Evolutionary conservation across 2,329 filamentous ascomycete genomes (phyloP), one percentile per base, ranked within the genome.

Genomic region (Aquanectria penicillioides): DNA sequence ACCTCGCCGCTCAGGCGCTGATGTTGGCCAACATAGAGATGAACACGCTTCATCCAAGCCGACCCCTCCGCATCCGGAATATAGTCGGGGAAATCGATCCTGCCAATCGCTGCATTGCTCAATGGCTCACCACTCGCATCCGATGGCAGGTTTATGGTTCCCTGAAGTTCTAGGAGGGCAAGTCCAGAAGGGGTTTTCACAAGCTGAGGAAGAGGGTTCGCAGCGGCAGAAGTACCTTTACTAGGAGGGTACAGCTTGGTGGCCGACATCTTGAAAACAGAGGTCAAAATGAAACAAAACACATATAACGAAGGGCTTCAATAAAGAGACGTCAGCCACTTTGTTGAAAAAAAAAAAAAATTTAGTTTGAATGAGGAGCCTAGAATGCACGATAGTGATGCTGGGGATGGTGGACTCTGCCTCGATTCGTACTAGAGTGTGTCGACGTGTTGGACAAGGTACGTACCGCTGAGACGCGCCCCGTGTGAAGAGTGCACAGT

Each of bases 81-180:
- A 73, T 94, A 92, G 67, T 92, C 84, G 2, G 93, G 93, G 69
- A 97, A 97, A 26, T 90, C 84, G 25, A 97, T 82, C 54, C 86
- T 88, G 26, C 93, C 93, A 63, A 97, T 82, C 17, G 75, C 69
- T 3, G 72, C 60, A 15, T 73, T 71, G 6, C 62, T 59, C 29
- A 76, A 61, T 5, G 71, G 44, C 18, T 72, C 62, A 22, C 74
- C 64, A 48, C 78, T 67, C 9, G 67, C 62, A 20, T 76, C 70
- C 2, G 77, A 63, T 7, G 92, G 89, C 1, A 93, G 81, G 75
- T 96, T 94, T 77, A 99, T 89, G 12, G 87, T 92, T 61, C 94
- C 95, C 80, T 99, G 95, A 12, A 99, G 86, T 78, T 98, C 95
- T 56, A 99, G 82, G 40, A 99, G 83, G 15, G 94, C 94, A 34